phyloP scores from a whole-genome alignment of 768 basidiomycete species.

The Tephrocybe rancida region DNA sequence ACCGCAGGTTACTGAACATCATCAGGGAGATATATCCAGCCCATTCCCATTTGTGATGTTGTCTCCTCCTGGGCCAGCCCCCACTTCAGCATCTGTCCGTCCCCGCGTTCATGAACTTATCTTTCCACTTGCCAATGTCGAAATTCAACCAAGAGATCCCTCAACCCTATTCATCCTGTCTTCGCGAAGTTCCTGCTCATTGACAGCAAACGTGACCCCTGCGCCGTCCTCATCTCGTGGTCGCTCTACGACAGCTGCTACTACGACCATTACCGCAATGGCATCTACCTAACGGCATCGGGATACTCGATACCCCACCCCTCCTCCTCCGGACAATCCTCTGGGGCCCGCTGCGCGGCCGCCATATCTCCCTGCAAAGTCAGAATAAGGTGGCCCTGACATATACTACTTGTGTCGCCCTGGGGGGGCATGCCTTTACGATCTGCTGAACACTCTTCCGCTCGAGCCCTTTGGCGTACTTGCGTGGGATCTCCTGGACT shows the following conservation, averaged over 20 bases:
- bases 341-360: constrained; percentile 52
- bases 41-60: constrained; percentile 15
- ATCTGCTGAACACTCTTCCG: constrained; percentile 61
- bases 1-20: not conserved
- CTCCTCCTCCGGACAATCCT: constrained; percentile 45
- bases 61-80: constrained; percentile 7
- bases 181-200: constrained; percentile 11
- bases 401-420: constrained; percentile 68
- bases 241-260: constrained; percentile 16
- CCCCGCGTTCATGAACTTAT: no score
- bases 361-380: constrained; percentile 55
- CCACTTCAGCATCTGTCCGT: not conserved
- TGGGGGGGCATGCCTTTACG: constrained; percentile 64
- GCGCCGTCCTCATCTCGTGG: constrained; percentile 10
- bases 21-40: constrained; percentile 1
- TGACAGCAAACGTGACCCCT: constrained; percentile 3
- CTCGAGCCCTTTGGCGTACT: constrained; percentile 65
- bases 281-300: constrained; percentile 26
- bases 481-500: constrained; percentile 68
- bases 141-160: constrained; percentile 1
- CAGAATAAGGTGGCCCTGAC: constrained; percentile 46
- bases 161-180: not conserved
- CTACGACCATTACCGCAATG: constrained; percentile 6
- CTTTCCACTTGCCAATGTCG: not conserved
- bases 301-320: no score